Evolutionary conservation across 345 rosid species (phyloP).

Genomic region (Schrenkiella parvula): DNA sequence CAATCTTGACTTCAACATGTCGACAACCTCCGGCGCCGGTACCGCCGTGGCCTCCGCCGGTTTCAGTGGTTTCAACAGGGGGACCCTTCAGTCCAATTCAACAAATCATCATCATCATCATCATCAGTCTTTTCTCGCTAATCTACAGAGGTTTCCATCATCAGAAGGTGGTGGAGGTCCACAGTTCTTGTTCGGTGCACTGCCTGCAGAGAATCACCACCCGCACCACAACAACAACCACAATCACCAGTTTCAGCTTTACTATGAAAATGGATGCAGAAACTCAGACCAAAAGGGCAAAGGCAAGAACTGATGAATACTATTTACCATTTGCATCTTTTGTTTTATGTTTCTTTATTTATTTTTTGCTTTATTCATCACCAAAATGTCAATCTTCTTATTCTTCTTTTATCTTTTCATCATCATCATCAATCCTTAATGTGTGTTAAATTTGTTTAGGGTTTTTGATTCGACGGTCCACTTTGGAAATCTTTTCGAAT

Average conservation of each 20-base stretch:
- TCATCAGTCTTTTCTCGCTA: conserved; percentile 57
- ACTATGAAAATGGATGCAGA: conserved; percentile 67
- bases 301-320: conserved; percentile 52
- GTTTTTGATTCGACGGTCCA: neutral
- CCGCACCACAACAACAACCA: conserved; percentile 52
- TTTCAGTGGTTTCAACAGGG: conserved; percentile 92
- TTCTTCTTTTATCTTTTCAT: neutral
- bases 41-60: conserved; percentile 36
- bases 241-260: conserved; percentile 75
- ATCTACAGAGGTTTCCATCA: conserved; percentile 65
- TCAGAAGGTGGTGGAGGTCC: conserved; percentile 46
- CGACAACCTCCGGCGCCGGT: conserved; percentile 43
- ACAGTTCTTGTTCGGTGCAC: conserved; percentile 69
- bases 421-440: neutral
- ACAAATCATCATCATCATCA: conserved; percentile 26
- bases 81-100: conserved; percentile 99
- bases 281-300: conserved; percentile 80
- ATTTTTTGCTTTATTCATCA: neutral
- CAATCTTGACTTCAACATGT: conserved; percentile 77
- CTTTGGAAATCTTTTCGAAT: neutral
- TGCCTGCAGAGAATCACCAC: conserved; percentile 62
- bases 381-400: conserved; percentile 9
- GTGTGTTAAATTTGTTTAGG: conserved; percentile 16
- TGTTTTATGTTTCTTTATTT: conserved; percentile 2
- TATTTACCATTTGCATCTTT: conserved; percentile 12